phyloP scores from a whole-genome alignment of 139 green algal genomes.

The Mychonastes homosphaera region DNA sequence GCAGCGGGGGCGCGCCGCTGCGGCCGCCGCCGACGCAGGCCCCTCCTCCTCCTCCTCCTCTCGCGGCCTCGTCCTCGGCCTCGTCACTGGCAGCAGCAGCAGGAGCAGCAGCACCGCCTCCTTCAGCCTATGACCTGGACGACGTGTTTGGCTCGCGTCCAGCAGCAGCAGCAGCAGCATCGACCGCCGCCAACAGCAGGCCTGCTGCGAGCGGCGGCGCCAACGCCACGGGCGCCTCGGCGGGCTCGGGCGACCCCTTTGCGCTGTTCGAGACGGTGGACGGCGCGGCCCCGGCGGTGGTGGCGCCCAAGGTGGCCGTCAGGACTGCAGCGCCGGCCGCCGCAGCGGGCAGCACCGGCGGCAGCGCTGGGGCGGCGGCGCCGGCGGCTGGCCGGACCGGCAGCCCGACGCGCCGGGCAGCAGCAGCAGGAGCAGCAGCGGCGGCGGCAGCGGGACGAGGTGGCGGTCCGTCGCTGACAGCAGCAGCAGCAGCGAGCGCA shows the following conservation, averaged over 20 bases:
- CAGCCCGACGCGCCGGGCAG: neutral
- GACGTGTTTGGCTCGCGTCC: slow-evolving; percentile 19
- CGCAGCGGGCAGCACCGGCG: neutral
- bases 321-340: neutral
- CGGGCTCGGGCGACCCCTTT: slow-evolving; percentile 20
- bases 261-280: slow-evolving; percentile 19
- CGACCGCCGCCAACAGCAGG: neutral
- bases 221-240: no score
- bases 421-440: neutral
- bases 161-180: no score
- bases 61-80: neutral
- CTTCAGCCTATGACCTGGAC: slow-evolving; percentile 7
- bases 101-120: neutral
- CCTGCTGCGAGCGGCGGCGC: neutral
- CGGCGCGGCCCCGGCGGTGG: slow-evolving; percentile 18
- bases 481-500: slow-evolving; percentile 5
- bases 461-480: neutral
- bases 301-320: neutral
- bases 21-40: neutral
- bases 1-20: neutral
- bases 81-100: neutral
- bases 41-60: neutral
- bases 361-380: neutral
- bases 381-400: neutral
- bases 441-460: slow-evolving; percentile 5